phyloP scores from a whole-genome alignment of 805 yeast species.

The Clavispora fructus region DNA sequence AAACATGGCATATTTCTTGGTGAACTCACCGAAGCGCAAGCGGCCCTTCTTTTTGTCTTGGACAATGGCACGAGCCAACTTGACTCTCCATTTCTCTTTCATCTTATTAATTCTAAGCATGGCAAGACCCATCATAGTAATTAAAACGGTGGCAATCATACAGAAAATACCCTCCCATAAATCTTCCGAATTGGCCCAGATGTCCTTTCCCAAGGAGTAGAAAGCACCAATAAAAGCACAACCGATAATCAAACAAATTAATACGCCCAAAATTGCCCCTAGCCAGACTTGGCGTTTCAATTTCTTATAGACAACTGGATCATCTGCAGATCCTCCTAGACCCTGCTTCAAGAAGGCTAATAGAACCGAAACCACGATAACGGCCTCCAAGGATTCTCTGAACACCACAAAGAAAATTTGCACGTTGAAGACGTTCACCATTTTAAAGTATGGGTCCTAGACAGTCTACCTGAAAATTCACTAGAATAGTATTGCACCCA shows the following conservation, averaged over 20 bases:
- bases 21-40: constrained; percentile 48
- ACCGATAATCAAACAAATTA: constrained; percentile 80
- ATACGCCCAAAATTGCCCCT: constrained; percentile 70
- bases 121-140: constrained; percentile 91
- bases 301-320: constrained; percentile 50
- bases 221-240: constrained; percentile 93
- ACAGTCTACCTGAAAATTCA: background rate
- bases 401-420: constrained; percentile 84
- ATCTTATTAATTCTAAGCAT: constrained; percentile 93
- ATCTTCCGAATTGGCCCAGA: constrained; percentile 86
- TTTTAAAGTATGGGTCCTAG: constrained; percentile 6
- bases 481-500: background rate
- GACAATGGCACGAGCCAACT: constrained; percentile 80
- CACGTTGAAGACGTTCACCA: constrained; percentile 60
- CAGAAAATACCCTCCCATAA: constrained; percentile 96
- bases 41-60: constrained; percentile 52
- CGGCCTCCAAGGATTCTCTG: constrained; percentile 92
- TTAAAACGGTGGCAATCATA: constrained; percentile 82
- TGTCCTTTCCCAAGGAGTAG: constrained; percentile 72
- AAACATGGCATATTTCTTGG: constrained; percentile 82
- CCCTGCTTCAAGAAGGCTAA: constrained; percentile 90
- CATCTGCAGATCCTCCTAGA: constrained; percentile 48
- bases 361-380: constrained; percentile 83
- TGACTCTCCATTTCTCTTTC: constrained; percentile 96
- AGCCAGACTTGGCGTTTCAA: constrained; percentile 77